Base-by-base conservation (phyloP, 73 alveolate species). In the Paramecium pentaurelia region DNA sequence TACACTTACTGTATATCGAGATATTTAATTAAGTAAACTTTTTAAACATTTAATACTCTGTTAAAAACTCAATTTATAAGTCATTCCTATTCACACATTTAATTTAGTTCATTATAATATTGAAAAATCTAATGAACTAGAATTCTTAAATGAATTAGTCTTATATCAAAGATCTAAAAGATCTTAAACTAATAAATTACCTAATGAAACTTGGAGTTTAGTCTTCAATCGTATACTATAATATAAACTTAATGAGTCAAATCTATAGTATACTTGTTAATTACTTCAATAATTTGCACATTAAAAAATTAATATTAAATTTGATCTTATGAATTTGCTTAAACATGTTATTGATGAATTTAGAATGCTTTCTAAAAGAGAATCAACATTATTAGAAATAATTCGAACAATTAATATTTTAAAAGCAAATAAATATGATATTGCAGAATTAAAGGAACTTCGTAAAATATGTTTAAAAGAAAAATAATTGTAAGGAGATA, bases 381-480 rank as follows among this genome's bases (percentile, higher is more conserved):
- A 80, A 44, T 28, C 27, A 1, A 27, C 37, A 2, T 22, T 80
- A 9, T 49, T 80, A 12, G 91, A 80, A 80, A 1, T 80, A 0
- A 22, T 80, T 2, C 49, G 91, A 80, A 80, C 91, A 20, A 36
- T 80, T n/a, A 80, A 80, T 49, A 80, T 80, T 44, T 49, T 80
- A 27, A 27, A 80, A 22, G 91, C 91, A 5, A 34, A 80, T 80
- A 80, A 47, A 44, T 45, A 32, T 45, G 58, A 80, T 42, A 27
- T 80, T 12, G 20, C n/a, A 44, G 75, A 80, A 7, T 45, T 45
- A 27, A 47, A 28, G 6, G 44, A 80, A 45, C 34, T 80, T 22
- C 34, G 42, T 4, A 45, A 42, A 49, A 18, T 45, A 8, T 80
- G 91, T 80, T 14, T 7, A 18, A 73, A 40, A 27, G 47, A 40